Evolutionary conservation across 495 filamentous ascomycete species (phyloP).

Genomic region (Melanomma pulvis-pyrius): DNA sequence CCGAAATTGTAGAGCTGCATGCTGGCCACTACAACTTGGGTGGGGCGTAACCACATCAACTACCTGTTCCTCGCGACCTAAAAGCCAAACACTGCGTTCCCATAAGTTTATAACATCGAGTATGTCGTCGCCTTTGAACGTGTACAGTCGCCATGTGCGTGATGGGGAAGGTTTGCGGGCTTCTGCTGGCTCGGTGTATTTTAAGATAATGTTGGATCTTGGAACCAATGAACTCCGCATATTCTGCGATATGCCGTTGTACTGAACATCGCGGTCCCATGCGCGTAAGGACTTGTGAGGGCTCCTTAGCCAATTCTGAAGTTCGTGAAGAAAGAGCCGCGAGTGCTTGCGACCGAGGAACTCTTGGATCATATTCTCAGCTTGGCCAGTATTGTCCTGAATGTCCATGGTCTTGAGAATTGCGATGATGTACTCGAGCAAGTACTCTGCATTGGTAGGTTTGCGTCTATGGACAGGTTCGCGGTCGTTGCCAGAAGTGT

Average conservation of each 20-base stretch:
- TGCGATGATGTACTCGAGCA: not conserved
- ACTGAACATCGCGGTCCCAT: slow-evolving; percentile 1
- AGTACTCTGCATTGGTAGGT: not conserved
- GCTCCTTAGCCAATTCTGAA: not conserved
- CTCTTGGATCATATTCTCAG: not conserved
- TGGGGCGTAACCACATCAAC: not conserved
- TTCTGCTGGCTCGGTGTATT: slow-evolving; percentile 1
- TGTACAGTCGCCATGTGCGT: not conserved
- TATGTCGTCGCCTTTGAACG: not conserved
- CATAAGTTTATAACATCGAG: not conserved
- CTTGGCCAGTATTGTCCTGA: not conserved
- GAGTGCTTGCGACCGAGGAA: not conserved
- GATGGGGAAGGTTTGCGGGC: not conserved
- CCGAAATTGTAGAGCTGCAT: not conserved
- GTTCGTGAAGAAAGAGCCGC: slow-evolving; percentile 4
- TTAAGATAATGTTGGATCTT: not conserved
- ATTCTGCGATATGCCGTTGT: not conserved
- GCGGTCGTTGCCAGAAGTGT: not conserved
- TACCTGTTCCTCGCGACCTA: not conserved
- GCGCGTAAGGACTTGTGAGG: not conserved
- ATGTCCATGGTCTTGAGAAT: slow-evolving; percentile 1
- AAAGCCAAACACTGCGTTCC: slow-evolving; percentile 5
- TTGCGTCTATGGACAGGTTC: not conserved
- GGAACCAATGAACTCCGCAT: not conserved
- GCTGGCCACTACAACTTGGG: slow-evolving; percentile 3